Evolutionary conservation across 805 yeast species (phyloP).

Genomic region (Ogataea naganishii): DNA sequence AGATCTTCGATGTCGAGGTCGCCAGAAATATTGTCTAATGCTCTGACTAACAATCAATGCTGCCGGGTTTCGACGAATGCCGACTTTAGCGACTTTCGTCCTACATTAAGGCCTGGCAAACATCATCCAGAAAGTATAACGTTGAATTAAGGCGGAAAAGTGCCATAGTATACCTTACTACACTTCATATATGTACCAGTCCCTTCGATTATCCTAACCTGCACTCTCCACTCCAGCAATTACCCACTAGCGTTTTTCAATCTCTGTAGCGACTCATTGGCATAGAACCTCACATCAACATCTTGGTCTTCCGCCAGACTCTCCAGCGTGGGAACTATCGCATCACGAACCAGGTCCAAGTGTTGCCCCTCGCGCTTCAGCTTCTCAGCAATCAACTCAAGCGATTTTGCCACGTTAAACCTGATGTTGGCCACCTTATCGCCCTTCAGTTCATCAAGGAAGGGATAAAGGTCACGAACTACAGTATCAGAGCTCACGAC

Average conservation of each 20-base stretch:
- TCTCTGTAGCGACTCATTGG: conserved; percentile 50
- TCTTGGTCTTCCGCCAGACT: conserved; percentile 65
- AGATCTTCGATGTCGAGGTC: too few relatives aligned
- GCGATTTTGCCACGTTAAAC: conserved; percentile 88
- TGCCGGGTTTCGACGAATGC: too few relatives aligned
- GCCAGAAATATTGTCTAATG: too few relatives aligned
- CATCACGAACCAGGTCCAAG: conserved; percentile 33
- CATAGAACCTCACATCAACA: conserved; percentile 83
- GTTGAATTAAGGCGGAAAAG: too few relatives aligned
- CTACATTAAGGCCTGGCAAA: too few relatives aligned
- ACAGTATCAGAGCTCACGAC: conserved; percentile 55
- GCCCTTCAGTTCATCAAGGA: conserved; percentile 56
- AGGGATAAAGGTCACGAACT: conserved; percentile 65
- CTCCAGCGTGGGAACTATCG: conserved; percentile 58
- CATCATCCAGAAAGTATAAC: too few relatives aligned
- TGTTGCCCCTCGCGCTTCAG: conserved; percentile 23
- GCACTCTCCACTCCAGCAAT: too few relatives aligned
- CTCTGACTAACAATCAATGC: too few relatives aligned
- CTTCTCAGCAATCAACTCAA: conserved; percentile 50
- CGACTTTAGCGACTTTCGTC: too few relatives aligned
- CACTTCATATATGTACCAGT: too few relatives aligned
- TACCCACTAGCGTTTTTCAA: conserved; percentile 11
- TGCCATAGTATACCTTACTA: too few relatives aligned
- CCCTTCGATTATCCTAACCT: too few relatives aligned
- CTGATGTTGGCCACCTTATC: conserved; percentile 94